Conservation (phyloP, 805 yeast genomes). For the Teunomyces tritomae region DNA sequence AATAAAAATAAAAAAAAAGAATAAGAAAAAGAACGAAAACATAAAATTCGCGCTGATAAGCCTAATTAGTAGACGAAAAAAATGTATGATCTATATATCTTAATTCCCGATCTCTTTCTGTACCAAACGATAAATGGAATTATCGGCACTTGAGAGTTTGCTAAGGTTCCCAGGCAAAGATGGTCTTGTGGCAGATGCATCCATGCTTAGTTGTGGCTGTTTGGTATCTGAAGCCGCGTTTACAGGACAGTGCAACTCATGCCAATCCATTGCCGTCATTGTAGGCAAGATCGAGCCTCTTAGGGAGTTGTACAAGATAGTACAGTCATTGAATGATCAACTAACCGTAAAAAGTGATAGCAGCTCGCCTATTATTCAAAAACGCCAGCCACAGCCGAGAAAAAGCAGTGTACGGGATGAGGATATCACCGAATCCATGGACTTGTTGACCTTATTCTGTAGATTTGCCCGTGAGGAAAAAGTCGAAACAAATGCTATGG, state of each 20-base stretch:
- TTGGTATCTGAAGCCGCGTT: slow-evolving; percentile 34
- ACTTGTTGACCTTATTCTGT: slow-evolving; percentile 35
- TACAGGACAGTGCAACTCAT: slow-evolving; percentile 4
- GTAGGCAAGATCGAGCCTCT: slow-evolving; percentile 31
- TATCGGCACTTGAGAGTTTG: slow-evolving; percentile 23
- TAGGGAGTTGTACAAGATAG: slow-evolving; percentile 28
- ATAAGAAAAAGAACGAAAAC: neutral
- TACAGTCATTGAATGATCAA: slow-evolving; percentile 17
- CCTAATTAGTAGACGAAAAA: neutral
- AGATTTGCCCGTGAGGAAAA: slow-evolving; percentile 40
- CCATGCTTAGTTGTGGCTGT: slow-evolving; percentile 42
- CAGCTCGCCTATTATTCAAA: neutral
- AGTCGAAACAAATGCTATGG: slow-evolving; percentile 1
- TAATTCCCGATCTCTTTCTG: neutral
- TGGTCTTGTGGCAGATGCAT: slow-evolving; percentile 28
- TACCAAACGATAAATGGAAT: slow-evolving; percentile 7
- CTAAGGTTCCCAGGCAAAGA: slow-evolving; percentile 22
- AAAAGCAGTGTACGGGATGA: neutral
- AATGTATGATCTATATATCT: neutral
- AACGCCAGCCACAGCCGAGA: neutral
- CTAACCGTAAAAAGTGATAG: neutral
- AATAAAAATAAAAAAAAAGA: neutral
- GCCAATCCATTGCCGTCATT: slow-evolving; percentile 14
- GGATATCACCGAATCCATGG: slow-evolving; percentile 17
- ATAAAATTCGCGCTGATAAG: neutral